Evolutionary conservation across 345 rosid genomes (phyloP), one percentile per base, ranked within the genome.

Genomic region (Cardamine chenopodiifolia): DNA sequence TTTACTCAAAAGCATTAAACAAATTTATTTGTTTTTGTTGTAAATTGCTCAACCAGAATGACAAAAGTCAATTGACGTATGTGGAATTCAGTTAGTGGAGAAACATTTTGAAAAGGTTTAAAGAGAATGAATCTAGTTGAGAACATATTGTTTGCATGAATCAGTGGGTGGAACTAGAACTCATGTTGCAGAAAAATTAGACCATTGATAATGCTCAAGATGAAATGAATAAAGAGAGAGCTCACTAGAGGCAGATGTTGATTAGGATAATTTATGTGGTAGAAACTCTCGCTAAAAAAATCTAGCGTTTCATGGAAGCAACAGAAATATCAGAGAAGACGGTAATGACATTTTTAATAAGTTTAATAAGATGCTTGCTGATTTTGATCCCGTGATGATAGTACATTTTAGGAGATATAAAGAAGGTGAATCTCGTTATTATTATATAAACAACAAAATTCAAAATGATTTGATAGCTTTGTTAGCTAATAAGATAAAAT

Each of bases 201-300:
- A 62, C 8, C 0, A 42, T 62, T 25, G 67, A 40, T 7, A 62
- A 23, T 62, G 22, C 50, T 62, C 67, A 62, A 23, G 52, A 40
- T 23, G 14, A 62, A 25, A 62, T 62, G 0, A 23, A 40, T 8
- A 40, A 62, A 15, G 23, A 40, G 35, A 25, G 2, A 25, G 5
- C 8, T 15, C 67, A 62, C 0, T 42, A 8, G 48, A 25, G 6
- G 34, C 34, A 31, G 6, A 3, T 31, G 34, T 31, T 31, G 34
- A 31, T 32, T 32, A 32, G 35, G 10, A 32, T 7, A 32, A 7
- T 32, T 32, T 32, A 3, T 32, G 9, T 32, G 8, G 10, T 32
- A 7, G 8, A 32, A 8, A 32, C 10, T 32, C 34, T 32, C 2
- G 35, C 10, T 32, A 32, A 8, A 32, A 10, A 29, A 29, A 29